These are phyloP conservation scores for Cryptococcus hybrid DNA, from an alignment of 1,284 basidiomycete species.

Conservation along the genomic window DNA sequence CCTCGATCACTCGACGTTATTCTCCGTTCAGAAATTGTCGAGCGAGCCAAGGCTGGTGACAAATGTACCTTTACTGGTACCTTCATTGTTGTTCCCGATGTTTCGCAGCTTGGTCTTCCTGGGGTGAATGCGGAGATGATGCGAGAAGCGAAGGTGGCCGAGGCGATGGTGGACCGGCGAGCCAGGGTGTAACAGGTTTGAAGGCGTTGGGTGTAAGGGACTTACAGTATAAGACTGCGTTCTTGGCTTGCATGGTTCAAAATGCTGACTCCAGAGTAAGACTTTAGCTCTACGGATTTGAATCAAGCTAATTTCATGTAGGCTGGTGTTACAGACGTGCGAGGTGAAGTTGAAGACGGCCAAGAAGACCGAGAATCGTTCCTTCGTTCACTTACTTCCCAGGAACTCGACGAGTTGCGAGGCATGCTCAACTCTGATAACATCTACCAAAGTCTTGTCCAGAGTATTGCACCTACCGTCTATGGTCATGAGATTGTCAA, in stretches of 20 bases:
- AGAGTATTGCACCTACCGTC: slow-evolving; percentile 95
- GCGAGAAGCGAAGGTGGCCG: slow-evolving; percentile 75
- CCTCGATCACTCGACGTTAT: slow-evolving; percentile 94
- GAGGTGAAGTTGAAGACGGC: slow-evolving; percentile 77
- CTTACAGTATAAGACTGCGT: slow-evolving; percentile 97
- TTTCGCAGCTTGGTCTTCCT: slow-evolving; percentile 90
- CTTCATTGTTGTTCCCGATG: slow-evolving; percentile 98
- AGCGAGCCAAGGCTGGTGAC: slow-evolving; percentile 96
- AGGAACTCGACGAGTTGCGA: slow-evolving; percentile 92
- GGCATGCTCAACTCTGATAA: slow-evolving; percentile 90
- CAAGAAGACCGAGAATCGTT: slow-evolving; percentile 75
- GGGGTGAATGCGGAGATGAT: slow-evolving; percentile 94
- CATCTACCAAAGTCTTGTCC: slow-evolving; percentile 91
- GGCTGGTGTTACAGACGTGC: slow-evolving; percentile 72
- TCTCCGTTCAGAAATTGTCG: slow-evolving; percentile 90
- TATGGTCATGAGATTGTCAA: slow-evolving; percentile 98
- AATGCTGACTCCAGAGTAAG: slow-evolving; percentile 73
- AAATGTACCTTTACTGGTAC: slow-evolving; percentile 98
- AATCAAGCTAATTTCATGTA: slow-evolving; percentile 36
- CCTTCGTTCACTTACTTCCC: slow-evolving; percentile 82
- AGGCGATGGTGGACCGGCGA: slow-evolving; percentile 70
- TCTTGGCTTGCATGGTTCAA: slow-evolving; percentile 96
- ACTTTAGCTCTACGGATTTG: slow-evolving; percentile 17
- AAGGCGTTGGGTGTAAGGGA: slow-evolving; percentile 95
- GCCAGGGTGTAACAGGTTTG: slow-evolving; percentile 76